Evolutionary conservation across 2,329 filamentous ascomycete species (phyloP).

Genomic region (Clarireedia monteithiana): DNA sequence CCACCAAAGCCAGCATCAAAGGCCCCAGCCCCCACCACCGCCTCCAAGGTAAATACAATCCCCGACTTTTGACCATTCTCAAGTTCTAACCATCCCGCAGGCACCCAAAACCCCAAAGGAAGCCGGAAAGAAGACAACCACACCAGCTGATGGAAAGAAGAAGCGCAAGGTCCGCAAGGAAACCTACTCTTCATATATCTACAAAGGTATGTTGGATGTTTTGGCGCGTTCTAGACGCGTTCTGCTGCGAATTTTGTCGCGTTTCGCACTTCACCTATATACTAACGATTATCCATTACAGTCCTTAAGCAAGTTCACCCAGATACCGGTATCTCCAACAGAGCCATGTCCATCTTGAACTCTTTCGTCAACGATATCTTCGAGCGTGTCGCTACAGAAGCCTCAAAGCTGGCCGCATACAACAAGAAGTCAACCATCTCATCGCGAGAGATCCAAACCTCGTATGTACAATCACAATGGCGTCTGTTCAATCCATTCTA

Average conservation of each 20-base stretch:
- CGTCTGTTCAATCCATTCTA: neutral
- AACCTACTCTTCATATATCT: conserved; percentile 99
- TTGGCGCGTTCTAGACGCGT: conserved; percentile 16
- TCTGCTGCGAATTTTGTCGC: neutral
- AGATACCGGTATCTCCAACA: conserved; percentile 99
- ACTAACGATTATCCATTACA: conserved; percentile 35
- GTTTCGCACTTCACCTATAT: conserved; percentile 6
- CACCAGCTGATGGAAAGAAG: conserved; percentile 83
- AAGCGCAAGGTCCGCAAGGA: conserved; percentile 99
- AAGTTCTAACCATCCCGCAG: neutral
- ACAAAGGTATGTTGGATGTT: conserved; percentile 70
- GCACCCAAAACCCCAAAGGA: conserved; percentile 90
- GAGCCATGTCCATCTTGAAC: conserved; percentile 99
- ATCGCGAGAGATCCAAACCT: conserved; percentile 98
- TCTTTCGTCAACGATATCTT: conserved; percentile 99
- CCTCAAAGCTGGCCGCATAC: conserved; percentile 97
- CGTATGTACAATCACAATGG: conserved; percentile 41
- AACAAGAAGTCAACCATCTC: conserved; percentile 99
- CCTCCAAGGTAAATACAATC: conserved; percentile 43
- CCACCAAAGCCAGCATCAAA: conserved; percentile 86
- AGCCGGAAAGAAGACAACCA: conserved; percentile 94
- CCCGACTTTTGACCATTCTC: conserved; percentile 29
- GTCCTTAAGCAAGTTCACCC: conserved; percentile 99
- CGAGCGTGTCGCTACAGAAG: conserved; percentile 97
- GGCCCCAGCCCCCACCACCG: conserved; percentile 76